These are phyloP conservation scores for Brassica hybrid DNA, from an alignment of 441 rosid species.

Conservation along the genomic window DNA sequence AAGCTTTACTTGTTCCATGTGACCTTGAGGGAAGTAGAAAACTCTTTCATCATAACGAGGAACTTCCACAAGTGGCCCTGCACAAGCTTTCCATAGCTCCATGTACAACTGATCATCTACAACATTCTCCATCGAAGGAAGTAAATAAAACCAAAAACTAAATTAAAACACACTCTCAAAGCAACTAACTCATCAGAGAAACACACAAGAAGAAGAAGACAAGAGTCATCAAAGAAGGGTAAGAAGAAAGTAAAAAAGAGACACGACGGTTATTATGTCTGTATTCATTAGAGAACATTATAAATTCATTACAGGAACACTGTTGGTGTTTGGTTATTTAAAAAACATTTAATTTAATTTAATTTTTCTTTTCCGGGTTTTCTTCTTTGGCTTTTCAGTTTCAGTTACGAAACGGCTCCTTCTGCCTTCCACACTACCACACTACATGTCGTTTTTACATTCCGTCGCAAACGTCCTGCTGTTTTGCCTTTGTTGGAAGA, in stretches of 20 bases:
- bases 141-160: conserved; percentile 11
- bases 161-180: background rate
- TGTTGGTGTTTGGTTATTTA: background rate
- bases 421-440: conserved; percentile 7
- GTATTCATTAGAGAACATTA: conserved; percentile 45
- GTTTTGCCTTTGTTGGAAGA: conserved; percentile 1
- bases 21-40: conserved; percentile 93
- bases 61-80: conserved; percentile 89
- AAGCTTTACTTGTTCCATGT: conserved; percentile 95
- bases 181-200: conserved; percentile 27
- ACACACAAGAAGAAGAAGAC: conserved; percentile 29
- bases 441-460: conserved; percentile 5
- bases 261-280: conserved; percentile 52
- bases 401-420: conserved; percentile 1
- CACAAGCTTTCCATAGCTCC: conserved; percentile 95
- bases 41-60: conserved; percentile 79
- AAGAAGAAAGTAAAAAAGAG: conserved; percentile 2
- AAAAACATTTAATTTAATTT: background rate
- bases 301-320: conserved; percentile 39
- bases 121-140: conserved; percentile 52
- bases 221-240: conserved; percentile 37
- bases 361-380: background rate
- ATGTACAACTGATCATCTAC: conserved; percentile 58
- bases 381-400: background rate
- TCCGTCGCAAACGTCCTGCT: conserved; percentile 25